A percentile compares a stretch with the other conserved stretches of the same genome.
These are phyloP conservation scores for Multifurca ochricompacta DNA, from an alignment of 768 basidiomycete genomes.

Conservation along the genomic window DNA sequence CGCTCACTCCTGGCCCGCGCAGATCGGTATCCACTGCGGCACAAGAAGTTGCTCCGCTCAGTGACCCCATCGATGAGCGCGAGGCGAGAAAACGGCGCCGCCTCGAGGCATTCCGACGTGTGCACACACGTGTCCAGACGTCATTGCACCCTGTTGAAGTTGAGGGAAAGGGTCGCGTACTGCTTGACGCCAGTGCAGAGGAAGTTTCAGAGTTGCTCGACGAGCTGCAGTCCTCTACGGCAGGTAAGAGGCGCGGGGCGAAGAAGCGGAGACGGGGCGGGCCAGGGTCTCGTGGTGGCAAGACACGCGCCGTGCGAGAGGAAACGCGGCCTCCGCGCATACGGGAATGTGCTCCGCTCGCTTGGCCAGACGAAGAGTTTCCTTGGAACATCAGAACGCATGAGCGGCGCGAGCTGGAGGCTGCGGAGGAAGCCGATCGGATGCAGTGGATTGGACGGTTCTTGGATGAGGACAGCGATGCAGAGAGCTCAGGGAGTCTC, in stretches of 20 bases:
- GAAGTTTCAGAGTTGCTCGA: conserved; percentile 28
- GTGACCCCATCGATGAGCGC: conserved; percentile 35
- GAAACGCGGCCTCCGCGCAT: neutral
- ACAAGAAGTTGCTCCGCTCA: conserved; percentile 25
- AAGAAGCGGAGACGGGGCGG: conserved; percentile 44
- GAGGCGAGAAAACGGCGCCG: conserved; percentile 62
- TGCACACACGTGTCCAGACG: conserved; percentile 22
- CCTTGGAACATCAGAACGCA: conserved; percentile 66
- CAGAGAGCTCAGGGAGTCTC: conserved; percentile 32
- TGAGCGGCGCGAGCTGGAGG: conserved; percentile 43
- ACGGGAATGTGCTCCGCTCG: conserved; percentile 34
- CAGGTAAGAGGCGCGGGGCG: conserved; percentile 33
- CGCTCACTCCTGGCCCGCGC: conserved; percentile 38
- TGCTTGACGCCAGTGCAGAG: conserved; percentile 50
- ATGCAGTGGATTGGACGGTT: conserved; percentile 62
- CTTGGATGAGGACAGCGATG: conserved; percentile 64
- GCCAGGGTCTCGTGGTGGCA: conserved; percentile 18
- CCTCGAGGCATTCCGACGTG: conserved; percentile 56
- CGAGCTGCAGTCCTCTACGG: conserved; percentile 18
- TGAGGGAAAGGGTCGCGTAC: conserved; percentile 61
- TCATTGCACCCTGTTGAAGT: conserved; percentile 56
- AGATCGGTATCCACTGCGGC: conserved; percentile 23
- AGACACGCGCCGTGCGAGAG: neutral
- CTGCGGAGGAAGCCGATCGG: conserved; percentile 51
- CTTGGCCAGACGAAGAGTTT: conserved; percentile 75